Conservation (phyloP, 495 filamentous ascomycete species). For the Penicillium flavigenum region DNA sequence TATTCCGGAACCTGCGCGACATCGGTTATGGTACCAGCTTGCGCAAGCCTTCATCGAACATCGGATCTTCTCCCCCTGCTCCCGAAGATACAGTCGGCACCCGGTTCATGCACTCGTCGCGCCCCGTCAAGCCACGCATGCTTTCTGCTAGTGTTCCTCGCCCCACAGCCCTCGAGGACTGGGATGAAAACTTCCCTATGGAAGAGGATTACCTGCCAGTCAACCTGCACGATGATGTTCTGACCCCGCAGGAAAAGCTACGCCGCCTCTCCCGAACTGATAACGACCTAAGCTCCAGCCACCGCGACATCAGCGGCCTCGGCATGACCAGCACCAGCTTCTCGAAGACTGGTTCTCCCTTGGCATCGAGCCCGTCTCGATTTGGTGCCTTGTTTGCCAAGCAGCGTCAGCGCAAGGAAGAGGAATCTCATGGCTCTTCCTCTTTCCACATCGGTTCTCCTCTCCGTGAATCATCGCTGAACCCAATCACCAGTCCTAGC, state of each 20-base stretch:
- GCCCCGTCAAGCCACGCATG: slow-evolving; percentile 63
- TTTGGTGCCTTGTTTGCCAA: slow-evolving; percentile 83
- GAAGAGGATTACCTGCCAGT: slow-evolving; percentile 92
- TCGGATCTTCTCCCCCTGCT: slow-evolving; percentile 66
- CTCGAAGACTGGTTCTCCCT: slow-evolving; percentile 78
- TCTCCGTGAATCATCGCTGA: slow-evolving; percentile 77
- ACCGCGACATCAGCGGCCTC: slow-evolving; percentile 59
- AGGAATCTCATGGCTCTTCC: slow-evolving; percentile 60
- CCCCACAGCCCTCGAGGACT: slow-evolving; percentile 63
- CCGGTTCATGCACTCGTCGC: slow-evolving; percentile 81
- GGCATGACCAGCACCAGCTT: slow-evolving; percentile 60
- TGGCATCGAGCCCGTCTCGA: slow-evolving; percentile 76
- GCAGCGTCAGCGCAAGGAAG: slow-evolving; percentile 70
- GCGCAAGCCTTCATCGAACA: slow-evolving; percentile 49
- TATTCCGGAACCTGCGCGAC: slow-evolving; percentile 76
- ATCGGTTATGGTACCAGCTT: slow-evolving; percentile 77
- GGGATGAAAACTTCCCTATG: slow-evolving; percentile 83
- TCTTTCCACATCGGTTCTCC: slow-evolving; percentile 93
- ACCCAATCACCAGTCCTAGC: slow-evolving; percentile 59
- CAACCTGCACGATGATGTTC: slow-evolving; percentile 84
- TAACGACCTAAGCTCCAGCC: slow-evolving; percentile 59
- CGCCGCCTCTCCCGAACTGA: slow-evolving; percentile 75
- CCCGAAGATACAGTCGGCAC: slow-evolving; percentile 57
- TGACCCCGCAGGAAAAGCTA: slow-evolving; percentile 87
- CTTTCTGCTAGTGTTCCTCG: slow-evolving; percentile 79